Evolutionary conservation across 2,329 filamentous ascomycete genomes (phyloP), one percentile per base, ranked within the genome.

Genomic region (Exophiala spinifera): DNA sequence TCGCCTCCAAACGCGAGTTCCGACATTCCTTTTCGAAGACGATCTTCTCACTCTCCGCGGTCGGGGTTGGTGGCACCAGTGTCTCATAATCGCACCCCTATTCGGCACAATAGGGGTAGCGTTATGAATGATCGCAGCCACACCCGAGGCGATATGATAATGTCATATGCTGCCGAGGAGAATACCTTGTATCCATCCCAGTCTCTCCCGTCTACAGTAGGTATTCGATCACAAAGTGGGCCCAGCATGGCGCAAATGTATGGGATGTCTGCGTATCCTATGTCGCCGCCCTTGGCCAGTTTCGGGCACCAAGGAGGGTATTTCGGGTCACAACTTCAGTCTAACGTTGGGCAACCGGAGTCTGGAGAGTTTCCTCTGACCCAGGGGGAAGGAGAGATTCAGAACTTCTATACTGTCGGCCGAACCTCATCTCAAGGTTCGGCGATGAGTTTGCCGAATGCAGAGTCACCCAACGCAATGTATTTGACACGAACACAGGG

Each of bases 21-120:
- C n/a, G 55, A 57, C 15, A 25, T 50, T n/a, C 19, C 43, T 13
- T 57, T 50, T 49, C 51, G 49, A 17, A 42, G 55, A 19, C 57
- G 48, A 23, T 53, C 57, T 11, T 57, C 57, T 19, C 48, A 53
- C 31, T 60, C 57, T 13, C 57, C 57, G 19, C 57, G 53, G 44
- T 46, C 51, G 25, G 43, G 20, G 11, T 17, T 53, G 39, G 47
- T 46, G 17, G 46, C 49, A 17, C 39, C 46, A 2, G 21, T 48
- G 25, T 28, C 47, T 31, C 55, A 57, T 45, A 57, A 63, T 36
- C 51, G 61, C 19, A 64, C 62, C 6, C 62, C 62, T 10, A 63
- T 64, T 39, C 57, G 57, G 49, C 62, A 63, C 48, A 47, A 57
- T 23, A 42, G 57, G 36, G 46, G 55, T 8, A 52, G 44, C 21